Evolutionary conservation across 2,329 filamentous ascomycete genomes (phyloP).

Genomic region (Basipetospora chlamydospora): DNA sequence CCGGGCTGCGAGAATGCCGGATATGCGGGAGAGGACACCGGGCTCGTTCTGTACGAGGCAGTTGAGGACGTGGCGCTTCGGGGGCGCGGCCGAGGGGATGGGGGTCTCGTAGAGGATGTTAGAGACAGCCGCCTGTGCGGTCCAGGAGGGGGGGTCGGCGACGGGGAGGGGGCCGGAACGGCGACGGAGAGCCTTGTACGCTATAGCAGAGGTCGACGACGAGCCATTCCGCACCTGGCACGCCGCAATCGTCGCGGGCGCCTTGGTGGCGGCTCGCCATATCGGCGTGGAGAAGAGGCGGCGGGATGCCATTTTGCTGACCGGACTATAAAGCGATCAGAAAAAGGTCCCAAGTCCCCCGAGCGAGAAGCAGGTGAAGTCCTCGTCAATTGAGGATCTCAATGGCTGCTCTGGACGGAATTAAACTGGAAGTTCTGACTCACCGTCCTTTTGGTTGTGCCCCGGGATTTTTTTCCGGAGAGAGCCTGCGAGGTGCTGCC

Average conservation of each 20-base stretch:
- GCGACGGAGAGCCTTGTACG: constrained; percentile 92
- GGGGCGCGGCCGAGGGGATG: constrained; percentile 63
- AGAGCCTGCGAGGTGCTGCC: neutral
- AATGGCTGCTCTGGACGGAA: constrained; percentile 2
- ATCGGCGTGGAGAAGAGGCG: constrained; percentile 24
- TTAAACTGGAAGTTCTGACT: neutral
- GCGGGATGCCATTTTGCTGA: constrained; percentile 28
- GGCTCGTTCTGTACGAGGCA: constrained; percentile 98
- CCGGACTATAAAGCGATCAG: constrained; percentile 4
- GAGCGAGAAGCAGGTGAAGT: neutral
- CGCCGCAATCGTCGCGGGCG: constrained; percentile 14
- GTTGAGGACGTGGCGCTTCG: constrained; percentile 93
- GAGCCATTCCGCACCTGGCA: constrained; percentile 3
- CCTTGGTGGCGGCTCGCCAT: constrained; percentile 17
- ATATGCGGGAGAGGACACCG: constrained; percentile 89
- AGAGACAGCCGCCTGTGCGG: constrained; percentile 86
- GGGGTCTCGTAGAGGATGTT: constrained; percentile 99
- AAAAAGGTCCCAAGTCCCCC: neutral
- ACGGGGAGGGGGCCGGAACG: constrained; percentile 76
- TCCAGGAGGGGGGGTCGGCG: constrained; percentile 62
- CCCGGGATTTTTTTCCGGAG: constrained; percentile 3
- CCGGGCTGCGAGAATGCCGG: constrained; percentile 84
- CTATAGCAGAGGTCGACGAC: constrained; percentile 76
- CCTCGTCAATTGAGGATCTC: neutral
- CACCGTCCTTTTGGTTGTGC: constrained; percentile 3